Evolutionary conservation across 306 rosid species (phyloP), one percentile per base, ranked within the genome.

Genomic region (Medicago arabica): DNA sequence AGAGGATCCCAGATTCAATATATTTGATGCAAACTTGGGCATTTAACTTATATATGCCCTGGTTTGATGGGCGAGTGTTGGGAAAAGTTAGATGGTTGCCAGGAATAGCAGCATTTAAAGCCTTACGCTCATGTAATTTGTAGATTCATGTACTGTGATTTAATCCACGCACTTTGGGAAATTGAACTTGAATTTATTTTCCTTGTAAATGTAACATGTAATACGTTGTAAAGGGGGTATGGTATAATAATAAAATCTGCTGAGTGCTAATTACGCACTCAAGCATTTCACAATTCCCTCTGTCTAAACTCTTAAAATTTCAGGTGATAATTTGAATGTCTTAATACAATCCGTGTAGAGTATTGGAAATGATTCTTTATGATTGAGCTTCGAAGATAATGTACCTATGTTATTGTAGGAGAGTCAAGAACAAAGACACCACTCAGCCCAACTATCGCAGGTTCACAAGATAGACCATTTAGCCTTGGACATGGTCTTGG

Each of bases 361-460:
- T 78, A 44, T 40, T 53, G 25, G 44, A 15, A 58, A 59, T 57
- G 15, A 46, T 67, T 79, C 63, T 74, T 23, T 44, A 34, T 58
- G 28, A 13, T 39, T 71, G 61, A 72, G 55, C 61, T 31, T 31
- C 68, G 72, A 70, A 65, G 66, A 72, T 46, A 58, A 58, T 66
- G 16, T 72, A 23, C 67, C 50, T 40, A 16, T 80, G 74, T 73
- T 78, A 75, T 80, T 81, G 85, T 88, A 87, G 97, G 92, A 63
- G 98, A 95, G 59, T 91, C 86, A 67, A 89, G 93, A 78, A 90
- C 73, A 46, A 94, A 95, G 88, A 86, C 82, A 75, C 98, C 98
- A 50, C 88, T 95, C 72, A 95, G 98, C 81, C 97, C 98, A 69
- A 95, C 91, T 51, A 51, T 88, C 50, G 84, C 81, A 14, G 90